Evolutionary conservation across 2,329 filamentous ascomycete genomes (phyloP).

Genomic region (Epichloe elymi): DNA sequence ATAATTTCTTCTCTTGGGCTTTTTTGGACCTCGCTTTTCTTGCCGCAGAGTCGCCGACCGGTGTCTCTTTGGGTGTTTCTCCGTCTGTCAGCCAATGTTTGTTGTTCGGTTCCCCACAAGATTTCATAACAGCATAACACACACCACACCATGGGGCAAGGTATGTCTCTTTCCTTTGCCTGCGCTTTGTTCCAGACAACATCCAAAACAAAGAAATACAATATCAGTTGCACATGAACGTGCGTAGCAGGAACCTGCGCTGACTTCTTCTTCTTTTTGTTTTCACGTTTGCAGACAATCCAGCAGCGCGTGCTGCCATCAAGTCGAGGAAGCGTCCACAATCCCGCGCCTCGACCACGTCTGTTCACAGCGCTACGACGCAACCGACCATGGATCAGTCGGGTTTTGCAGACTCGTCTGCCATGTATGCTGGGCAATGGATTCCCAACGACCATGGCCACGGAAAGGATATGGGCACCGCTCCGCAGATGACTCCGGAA

Average conservation of each 20-base stretch:
- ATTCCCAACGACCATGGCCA: constrained; percentile 30
- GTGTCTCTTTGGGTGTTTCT: constrained; percentile 7
- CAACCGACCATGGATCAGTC: constrained; percentile 38
- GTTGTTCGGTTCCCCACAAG: constrained; percentile 22
- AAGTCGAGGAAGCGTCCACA: constrained; percentile 37
- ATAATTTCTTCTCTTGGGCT: constrained; percentile 2
- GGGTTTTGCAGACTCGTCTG: constrained; percentile 27
- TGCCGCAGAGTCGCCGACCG: constrained; percentile 4
- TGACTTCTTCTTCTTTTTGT: constrained; percentile 1
- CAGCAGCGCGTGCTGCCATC: constrained; percentile 18
- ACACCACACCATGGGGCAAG: constrained; percentile 21
- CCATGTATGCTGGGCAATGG: constrained; percentile 39
- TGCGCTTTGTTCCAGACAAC: constrained; percentile 2
- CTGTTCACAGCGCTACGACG: constrained; percentile 39
- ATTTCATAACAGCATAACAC: constrained; percentile 11
- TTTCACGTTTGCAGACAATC: constrained; percentile 13
- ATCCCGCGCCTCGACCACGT: constrained; percentile 43
- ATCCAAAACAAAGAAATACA: constrained; percentile 3
- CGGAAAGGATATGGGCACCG: constrained; percentile 28
- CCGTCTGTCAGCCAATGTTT: constrained; percentile 23
- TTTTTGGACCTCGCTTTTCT: constrained; percentile 5
- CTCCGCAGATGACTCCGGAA: constrained; percentile 39
- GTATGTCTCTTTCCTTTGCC: constrained; percentile 16
- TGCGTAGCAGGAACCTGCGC: constrained; percentile 4
- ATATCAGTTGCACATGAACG: neutral